Conservation (phyloP, 805 yeast genomes). For the Barnettozyma populi region DNA sequence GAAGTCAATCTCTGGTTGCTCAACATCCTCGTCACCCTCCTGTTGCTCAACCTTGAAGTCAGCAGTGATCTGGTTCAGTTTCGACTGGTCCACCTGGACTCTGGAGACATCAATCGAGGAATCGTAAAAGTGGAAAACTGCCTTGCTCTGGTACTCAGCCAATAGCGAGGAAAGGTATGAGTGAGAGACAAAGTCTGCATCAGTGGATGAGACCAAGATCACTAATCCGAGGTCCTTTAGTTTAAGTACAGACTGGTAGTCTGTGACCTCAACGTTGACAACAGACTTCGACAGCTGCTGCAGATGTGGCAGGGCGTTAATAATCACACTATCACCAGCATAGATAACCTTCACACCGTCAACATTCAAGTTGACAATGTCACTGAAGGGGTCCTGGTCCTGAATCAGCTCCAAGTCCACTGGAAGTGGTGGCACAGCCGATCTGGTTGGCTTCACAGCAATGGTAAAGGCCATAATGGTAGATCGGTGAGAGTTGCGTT, state of each 20-base stretch:
- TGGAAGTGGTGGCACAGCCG: constrained; percentile 2
- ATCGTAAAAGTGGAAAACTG: constrained; percentile 70
- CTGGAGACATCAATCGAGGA: constrained; percentile 16
- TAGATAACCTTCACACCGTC: constrained; percentile 29
- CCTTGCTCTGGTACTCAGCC: constrained; percentile 40
- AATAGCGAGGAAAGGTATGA: constrained; percentile 55
- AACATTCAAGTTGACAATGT: constrained; percentile 3
- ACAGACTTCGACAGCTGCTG: constrained; percentile 42
- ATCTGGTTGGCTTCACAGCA: constrained; percentile 7
- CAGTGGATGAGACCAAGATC: constrained; percentile 60
- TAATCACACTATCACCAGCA: constrained; percentile 47
- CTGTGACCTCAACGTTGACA: constrained; percentile 60
- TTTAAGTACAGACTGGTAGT: constrained; percentile 65
- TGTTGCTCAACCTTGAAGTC: constrained; percentile 4
- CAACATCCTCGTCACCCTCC: constrained; percentile 3
- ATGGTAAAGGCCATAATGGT: constrained; percentile 5
- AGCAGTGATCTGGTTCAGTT: constrained; percentile 1
- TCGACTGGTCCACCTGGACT: constrained; percentile 1
- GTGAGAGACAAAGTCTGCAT: constrained; percentile 47
- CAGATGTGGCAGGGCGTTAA: constrained; percentile 58
- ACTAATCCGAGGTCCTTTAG: constrained; percentile 64
- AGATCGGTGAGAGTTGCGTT: not conserved
- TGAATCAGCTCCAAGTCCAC: constrained; percentile 8
- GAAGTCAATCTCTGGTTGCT: constrained; percentile 7
- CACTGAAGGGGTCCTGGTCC: constrained; percentile 9